Conservation (phyloP, 345 rosid species). For the Salix caprea region DNA sequence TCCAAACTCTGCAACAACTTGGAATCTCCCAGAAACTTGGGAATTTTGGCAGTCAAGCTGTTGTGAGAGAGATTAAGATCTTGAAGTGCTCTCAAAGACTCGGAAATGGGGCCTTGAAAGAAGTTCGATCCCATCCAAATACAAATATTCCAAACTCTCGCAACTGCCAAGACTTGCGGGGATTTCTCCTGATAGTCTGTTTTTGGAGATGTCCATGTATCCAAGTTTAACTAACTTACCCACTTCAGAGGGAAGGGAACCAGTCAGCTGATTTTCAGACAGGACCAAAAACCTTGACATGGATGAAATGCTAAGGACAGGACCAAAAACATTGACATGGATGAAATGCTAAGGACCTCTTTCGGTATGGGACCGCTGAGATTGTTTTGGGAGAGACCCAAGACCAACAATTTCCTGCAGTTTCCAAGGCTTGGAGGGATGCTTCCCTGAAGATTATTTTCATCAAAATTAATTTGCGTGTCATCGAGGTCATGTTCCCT, state of each 20-base stretch:
- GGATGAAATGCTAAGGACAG: constrained; percentile 12
- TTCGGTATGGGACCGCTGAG: constrained; percentile 7
- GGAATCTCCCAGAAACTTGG: neutral
- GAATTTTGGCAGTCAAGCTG: constrained; percentile 7
- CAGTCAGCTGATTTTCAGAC: neutral
- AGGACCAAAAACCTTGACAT: neutral
- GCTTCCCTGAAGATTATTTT: constrained; percentile 8
- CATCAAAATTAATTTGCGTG: neutral
- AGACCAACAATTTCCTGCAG: neutral
- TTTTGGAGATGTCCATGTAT: neutral
- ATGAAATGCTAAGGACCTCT: constrained; percentile 9
- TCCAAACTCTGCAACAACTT: neutral
- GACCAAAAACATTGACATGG: neutral
- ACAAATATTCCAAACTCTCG: neutral
- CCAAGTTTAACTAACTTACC: constrained; percentile 1
- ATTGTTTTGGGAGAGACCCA: constrained; percentile 1
- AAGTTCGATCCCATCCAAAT: constrained; percentile 5
- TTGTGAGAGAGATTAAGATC: constrained; percentile 2
- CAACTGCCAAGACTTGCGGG: constrained; percentile 9
- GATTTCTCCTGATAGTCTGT: constrained; percentile 10
- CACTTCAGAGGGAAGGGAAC: constrained; percentile 5
- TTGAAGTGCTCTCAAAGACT: constrained; percentile 5
- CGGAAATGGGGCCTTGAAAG: constrained; percentile 1
- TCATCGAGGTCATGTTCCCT: constrained; percentile 3
- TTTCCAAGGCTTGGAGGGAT: constrained; percentile 14